phyloP scores from a whole-genome alignment of 108 stramenopile genomes.

The Cyclotella baltica region DNA sequence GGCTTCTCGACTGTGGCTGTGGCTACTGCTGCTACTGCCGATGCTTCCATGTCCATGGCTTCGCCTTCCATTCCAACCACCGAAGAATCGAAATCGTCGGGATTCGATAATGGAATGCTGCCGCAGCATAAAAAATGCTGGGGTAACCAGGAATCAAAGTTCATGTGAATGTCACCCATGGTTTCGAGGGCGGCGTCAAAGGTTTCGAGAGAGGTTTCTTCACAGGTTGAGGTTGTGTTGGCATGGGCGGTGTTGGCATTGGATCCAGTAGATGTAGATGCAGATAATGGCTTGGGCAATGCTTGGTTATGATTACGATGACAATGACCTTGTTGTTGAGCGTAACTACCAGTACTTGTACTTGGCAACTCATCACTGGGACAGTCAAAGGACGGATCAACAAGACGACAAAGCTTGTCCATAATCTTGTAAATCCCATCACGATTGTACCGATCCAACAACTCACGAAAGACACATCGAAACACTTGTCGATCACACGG shows the following conservation, averaged over 20 bases:
- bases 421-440: background rate
- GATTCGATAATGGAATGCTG: slow-evolving; percentile 17
- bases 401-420: slow-evolving; percentile 1
- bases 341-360: background rate
- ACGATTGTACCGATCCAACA: background rate
- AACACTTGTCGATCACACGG: slow-evolving; percentile 2
- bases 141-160: background rate
- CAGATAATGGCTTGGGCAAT: background rate
- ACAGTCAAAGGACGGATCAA: slow-evolving; percentile 2
- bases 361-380: too few species aligned
- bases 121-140: slow-evolving; percentile 31
- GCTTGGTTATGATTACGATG: too few species aligned
- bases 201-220: slow-evolving; percentile 14
- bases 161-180: slow-evolving; percentile 11
- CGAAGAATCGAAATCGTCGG: too few species aligned
- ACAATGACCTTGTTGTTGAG: background rate
- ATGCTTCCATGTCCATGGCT: background rate
- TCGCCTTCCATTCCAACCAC: slow-evolving; percentile 24
- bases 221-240: too few species aligned
- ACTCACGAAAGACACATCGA: slow-evolving; percentile 1
- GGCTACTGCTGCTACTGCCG: background rate
- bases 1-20: too few species aligned
- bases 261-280: background rate
- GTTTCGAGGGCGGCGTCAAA: slow-evolving; percentile 19
- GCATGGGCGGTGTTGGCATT: background rate